phyloP scores from a whole-genome alignment of 2,329 filamentous ascomycete species.

The Fusarium xylarioides region DNA sequence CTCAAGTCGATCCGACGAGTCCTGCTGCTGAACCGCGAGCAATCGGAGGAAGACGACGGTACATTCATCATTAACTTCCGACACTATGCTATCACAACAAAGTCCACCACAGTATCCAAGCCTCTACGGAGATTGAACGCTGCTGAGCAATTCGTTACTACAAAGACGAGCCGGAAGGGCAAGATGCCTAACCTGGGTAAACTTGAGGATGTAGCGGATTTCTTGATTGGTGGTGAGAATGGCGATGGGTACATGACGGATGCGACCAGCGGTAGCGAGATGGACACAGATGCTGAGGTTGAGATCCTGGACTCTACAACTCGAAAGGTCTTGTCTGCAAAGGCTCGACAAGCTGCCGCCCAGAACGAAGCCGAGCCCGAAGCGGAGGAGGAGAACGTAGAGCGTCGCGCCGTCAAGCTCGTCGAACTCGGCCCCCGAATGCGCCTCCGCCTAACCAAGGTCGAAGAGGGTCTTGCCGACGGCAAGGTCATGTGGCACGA shows the following conservation, averaged over 20 bases:
- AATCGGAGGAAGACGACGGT: constrained; percentile 65
- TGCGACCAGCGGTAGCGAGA: constrained; percentile 84
- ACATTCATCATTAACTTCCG: constrained; percentile 86
- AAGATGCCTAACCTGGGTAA: constrained; percentile 86
- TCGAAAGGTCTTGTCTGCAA: constrained; percentile 68
- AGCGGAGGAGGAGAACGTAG: constrained; percentile 67
- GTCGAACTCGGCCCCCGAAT: constrained; percentile 92
- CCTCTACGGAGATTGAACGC: constrained; percentile 84
- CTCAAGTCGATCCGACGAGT: constrained; percentile 93
- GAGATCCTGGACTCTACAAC: constrained; percentile 77
- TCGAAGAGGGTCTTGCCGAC: constrained; percentile 90
- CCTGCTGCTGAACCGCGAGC: constrained; percentile 86
- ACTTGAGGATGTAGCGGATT: constrained; percentile 93
- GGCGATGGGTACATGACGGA: constrained; percentile 86
- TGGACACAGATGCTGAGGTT: constrained; percentile 94
- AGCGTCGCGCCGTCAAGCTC: constrained; percentile 89
- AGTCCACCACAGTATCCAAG: constrained; percentile 83
- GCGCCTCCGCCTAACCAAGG: constrained; percentile 89
- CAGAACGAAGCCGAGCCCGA: constrained; percentile 54
- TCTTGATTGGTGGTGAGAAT: constrained; percentile 83
- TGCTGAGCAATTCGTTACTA: constrained; percentile 78
- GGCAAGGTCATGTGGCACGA: constrained; percentile 99
- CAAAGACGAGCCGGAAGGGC: constrained; percentile 70
- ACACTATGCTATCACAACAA: constrained; percentile 95
- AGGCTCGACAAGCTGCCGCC: constrained; percentile 54